These are phyloP conservation scores for Penicillium dipodomyicola DNA, from an alignment of 495 filamentous ascomycete species.

Conservation along the genomic window DNA sequence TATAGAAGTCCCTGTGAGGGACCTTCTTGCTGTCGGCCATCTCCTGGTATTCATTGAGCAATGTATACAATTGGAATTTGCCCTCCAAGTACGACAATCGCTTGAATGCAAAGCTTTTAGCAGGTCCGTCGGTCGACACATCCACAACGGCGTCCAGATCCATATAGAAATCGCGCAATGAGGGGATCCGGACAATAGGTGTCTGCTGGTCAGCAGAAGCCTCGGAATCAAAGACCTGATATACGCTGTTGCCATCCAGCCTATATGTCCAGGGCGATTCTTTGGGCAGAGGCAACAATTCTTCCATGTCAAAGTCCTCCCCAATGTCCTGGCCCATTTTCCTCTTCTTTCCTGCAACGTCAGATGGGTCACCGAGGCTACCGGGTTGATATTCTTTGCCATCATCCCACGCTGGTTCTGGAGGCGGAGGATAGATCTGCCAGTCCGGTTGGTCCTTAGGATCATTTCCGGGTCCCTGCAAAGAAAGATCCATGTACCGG, in stretches of 20 bases:
- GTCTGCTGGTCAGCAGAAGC: constrained; percentile 56
- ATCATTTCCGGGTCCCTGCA: constrained; percentile 76
- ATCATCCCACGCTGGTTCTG: constrained; percentile 84
- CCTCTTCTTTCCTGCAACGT: constrained; percentile 51
- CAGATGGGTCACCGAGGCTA: constrained; percentile 20
- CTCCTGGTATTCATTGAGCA: constrained; percentile 96
- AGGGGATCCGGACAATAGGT: constrained; percentile 78
- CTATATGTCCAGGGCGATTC: constrained; percentile 65
- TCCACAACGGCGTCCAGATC: constrained; percentile 84
- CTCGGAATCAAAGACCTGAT: constrained; percentile 76
- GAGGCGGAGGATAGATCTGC: constrained; percentile 87
- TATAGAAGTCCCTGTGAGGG: constrained; percentile 97
- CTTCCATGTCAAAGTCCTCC: constrained; percentile 81
- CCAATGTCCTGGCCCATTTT: constrained; percentile 92
- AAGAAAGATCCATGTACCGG: constrained; percentile 84
- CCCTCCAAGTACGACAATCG: constrained; percentile 93
- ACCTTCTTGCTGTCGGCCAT: constrained; percentile 97
- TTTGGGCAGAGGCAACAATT: constrained; percentile 67
- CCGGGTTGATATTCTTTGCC: constrained; percentile 51
- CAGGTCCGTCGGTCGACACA: constrained; percentile 88
- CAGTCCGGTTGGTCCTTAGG: constrained; percentile 81
- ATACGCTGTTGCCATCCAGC: constrained; percentile 81
- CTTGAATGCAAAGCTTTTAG: constrained; percentile 94
- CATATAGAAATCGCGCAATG: constrained; percentile 89
- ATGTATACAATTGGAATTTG: constrained; percentile 88